Base-by-base conservation (phyloP, 495 filamentous ascomycete species). In the Aspergillus baeticus region DNA sequence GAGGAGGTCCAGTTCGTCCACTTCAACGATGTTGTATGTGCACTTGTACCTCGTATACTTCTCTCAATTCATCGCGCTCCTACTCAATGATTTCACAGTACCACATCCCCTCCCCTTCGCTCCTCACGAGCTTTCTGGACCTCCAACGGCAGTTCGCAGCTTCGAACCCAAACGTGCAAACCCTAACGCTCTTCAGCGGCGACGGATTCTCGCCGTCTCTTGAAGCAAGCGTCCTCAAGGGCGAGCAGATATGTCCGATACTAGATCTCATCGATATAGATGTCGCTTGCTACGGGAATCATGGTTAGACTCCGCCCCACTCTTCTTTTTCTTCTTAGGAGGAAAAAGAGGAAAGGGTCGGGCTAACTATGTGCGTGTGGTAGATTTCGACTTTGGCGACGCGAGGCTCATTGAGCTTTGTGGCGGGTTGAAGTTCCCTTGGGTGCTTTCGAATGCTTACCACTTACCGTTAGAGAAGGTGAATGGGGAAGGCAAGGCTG, bases 1-100 rank as follows among this genome's bases (percentile, higher is more conserved):
- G 44, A 47, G 29, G 46, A 49, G 18, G 46, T 49, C 17, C 46
- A 49, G 46, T 49, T 49, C 33, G 46, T 49, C 10, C 46, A 49
- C 14, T 49, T 49, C 46, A 49, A 49, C 17, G 46, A 49, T 22
- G 46, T 49, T 20, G 46, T 49, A 6, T 36, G 46, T 2, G 15
- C 22, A 10, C 44, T 17, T 10, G n/a, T 10, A 13, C 3, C 36
- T 37, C 35, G 13, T 3, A 8, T 41, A 41, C 38, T n/a, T n/a
- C n/a, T n/a, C n/a, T n/a, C n/a, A n/a, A n/a, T n/a, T n/a, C n/a
- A n/a, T n/a, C n/a, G n/a, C n/a, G n/a, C n/a, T n/a, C n/a, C n/a
- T n/a, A n/a, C n/a, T n/a, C 17, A 5, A 13, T 10, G 5, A 22
- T 15, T 11, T 18, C 10, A 11, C 31, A 49, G 46, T 49, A 49